Evolutionary conservation across 2,329 filamentous ascomycete genomes (phyloP).

Genomic region (Ophiostoma montium): DNA sequence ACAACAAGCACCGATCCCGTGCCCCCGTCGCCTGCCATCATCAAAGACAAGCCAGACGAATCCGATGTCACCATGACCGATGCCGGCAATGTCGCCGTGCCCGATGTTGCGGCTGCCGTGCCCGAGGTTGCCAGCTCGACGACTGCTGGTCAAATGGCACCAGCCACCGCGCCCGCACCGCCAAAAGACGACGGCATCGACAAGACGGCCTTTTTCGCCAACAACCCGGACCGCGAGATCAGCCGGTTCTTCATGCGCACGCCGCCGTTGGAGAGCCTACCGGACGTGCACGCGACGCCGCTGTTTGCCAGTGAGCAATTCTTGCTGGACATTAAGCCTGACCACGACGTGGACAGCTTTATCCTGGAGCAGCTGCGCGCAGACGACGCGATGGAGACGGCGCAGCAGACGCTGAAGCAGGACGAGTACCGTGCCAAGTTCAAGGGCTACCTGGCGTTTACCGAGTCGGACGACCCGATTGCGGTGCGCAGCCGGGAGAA

Average conservation of each 20-base stretch:
- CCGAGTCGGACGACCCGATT: constrained; percentile 38
- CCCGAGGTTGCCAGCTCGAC: not conserved
- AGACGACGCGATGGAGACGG: constrained; percentile 23
- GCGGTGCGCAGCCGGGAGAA: constrained; percentile 42
- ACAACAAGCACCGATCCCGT: not conserved
- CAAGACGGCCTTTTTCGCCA: constrained; percentile 14
- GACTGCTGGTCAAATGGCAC: not conserved
- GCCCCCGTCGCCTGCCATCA: not conserved
- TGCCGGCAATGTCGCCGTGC: not conserved
- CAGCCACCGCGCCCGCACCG: not conserved
- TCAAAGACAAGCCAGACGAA: not conserved
- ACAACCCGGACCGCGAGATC: constrained; percentile 28
- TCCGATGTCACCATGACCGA: not conserved
- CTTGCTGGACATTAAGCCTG: constrained; percentile 26
- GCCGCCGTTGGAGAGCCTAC: constrained; percentile 40
- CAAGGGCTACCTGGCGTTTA: constrained; percentile 38
- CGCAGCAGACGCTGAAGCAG: constrained; percentile 26
- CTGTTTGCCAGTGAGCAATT: constrained; percentile 32
- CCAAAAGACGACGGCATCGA: constrained; percentile 30
- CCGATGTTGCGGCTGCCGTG: not conserved
- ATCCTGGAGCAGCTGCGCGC: constrained; percentile 31
- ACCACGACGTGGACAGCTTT: constrained; percentile 29
- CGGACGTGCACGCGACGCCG: constrained; percentile 29
- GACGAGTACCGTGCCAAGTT: constrained; percentile 34
- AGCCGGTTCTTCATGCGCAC: constrained; percentile 38